Evolutionary conservation across 805 yeast species (phyloP).

Genomic region (Metschnikowia sp.): DNA sequence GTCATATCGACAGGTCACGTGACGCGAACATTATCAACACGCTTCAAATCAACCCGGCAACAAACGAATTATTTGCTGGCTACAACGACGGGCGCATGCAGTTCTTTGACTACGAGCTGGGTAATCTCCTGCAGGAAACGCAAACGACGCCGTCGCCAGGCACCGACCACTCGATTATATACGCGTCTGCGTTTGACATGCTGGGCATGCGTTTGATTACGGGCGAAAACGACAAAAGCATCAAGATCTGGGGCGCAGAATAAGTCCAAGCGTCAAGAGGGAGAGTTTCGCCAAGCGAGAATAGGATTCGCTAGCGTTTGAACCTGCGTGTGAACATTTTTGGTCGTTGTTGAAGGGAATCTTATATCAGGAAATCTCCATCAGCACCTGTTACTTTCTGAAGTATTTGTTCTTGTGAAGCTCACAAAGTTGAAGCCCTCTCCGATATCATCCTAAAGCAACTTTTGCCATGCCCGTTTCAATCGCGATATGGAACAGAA

Average conservation of each 20-base stretch:
- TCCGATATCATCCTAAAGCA: too few species aligned
- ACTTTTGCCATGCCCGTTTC: too few species aligned
- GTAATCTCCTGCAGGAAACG: slow-evolving; percentile 55
- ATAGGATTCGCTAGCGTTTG: too few species aligned
- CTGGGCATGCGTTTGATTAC: slow-evolving; percentile 80
- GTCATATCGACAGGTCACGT: slow-evolving; percentile 31
- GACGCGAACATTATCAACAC: slow-evolving; percentile 60
- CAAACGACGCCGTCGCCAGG: slow-evolving; percentile 65
- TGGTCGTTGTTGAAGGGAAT: too few species aligned
- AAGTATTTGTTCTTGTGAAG: too few species aligned
- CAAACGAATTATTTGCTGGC: slow-evolving; percentile 68
- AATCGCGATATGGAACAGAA: too few species aligned
- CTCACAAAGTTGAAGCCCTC: too few species aligned
- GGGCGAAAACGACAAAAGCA: slow-evolving; percentile 86
- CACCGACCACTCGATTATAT: slow-evolving; percentile 63
- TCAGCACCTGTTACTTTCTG: too few species aligned
- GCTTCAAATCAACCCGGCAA: slow-evolving; percentile 58
- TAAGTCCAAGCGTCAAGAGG: too few species aligned
- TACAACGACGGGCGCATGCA: slow-evolving; percentile 78
- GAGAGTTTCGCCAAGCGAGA: too few species aligned
- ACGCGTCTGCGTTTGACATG: slow-evolving; percentile 70
- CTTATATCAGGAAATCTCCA: too few species aligned
- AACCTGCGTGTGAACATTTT: too few species aligned
- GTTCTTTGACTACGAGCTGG: slow-evolving; percentile 75
- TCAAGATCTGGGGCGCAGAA: slow-evolving; percentile 59